Evolutionary conservation across 2,329 filamentous ascomycete genomes (phyloP).

Genomic region (Hypoxylon sp.): DNA sequence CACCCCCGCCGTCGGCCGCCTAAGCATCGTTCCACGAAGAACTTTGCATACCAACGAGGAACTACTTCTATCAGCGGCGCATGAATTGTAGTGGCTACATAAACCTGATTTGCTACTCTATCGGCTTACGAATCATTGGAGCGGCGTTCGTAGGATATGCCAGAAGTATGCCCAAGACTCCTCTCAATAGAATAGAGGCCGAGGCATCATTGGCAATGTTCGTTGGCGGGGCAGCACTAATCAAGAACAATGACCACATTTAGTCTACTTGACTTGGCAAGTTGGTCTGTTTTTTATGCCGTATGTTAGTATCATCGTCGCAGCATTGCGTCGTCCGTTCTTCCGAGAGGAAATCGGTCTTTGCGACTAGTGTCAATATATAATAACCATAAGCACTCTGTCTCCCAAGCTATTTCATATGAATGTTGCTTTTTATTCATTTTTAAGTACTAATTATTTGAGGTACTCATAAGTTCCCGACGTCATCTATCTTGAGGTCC

Average conservation of each 20-base stretch:
- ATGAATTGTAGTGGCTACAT: neutral
- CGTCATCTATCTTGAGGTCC: neutral
- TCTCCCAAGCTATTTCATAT: neutral
- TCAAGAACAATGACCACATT: neutral
- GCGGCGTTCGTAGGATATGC: neutral
- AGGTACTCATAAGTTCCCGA: neutral
- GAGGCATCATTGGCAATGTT: constrained; percentile 1
- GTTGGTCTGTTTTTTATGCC: neutral
- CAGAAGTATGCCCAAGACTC: neutral
- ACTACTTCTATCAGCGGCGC: neutral
- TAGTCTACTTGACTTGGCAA: neutral
- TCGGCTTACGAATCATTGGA: neutral
- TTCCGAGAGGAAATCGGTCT: neutral
- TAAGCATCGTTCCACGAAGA: neutral
- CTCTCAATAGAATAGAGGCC: neutral
- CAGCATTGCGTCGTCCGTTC: neutral
- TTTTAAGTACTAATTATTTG: too few species aligned
- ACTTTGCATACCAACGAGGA: neutral
- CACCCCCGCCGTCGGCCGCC: neutral
- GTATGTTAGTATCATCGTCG: neutral
- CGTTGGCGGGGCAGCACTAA: neutral
- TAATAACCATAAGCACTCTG: neutral
- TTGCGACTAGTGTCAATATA: neutral
- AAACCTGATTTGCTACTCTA: neutral
- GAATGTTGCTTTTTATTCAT: neutral